Base-by-base conservation (phyloP, 805 yeast species). In the Pichia thaimueangensis region DNA sequence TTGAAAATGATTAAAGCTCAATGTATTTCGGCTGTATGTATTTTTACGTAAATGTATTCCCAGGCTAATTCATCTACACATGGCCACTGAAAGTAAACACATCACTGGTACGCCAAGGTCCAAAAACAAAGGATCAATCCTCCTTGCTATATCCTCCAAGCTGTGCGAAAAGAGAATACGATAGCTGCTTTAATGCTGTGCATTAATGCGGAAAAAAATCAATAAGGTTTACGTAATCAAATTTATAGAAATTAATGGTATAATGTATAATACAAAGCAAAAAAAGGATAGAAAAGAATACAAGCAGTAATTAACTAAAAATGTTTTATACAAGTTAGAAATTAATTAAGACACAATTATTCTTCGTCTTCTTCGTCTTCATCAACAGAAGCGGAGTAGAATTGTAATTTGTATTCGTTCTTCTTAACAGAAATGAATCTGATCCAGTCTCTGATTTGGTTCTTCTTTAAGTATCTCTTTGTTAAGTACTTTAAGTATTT, bases 401-500 rank as follows among this genome's bases (percentile, higher is more conserved):
- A 91, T 74, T 93, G 89, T 78, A 91, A 81, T 73, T 85, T 85
- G 86, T 93, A 93, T 72, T 80, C 82, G 83, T 89, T 86, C 74
- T 86, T 85, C 78, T 88, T 84, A 67, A 84, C 82, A 57, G 97
- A 86, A 59, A 91, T 96, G 67, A 91, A 89, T 82, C 97, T 93
- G 75, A 91, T 89, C 97, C 97, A 91, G 80, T 93, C 97, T 81
- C 97, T 88, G 79, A 91, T 86, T 77, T 86, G 95, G 91, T 89
- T 87, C 86, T 93, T 93, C 95, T 91, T 94, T 76, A 93, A 86
- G 93, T 86, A 93, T 81, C 95, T 91, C 88, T 93, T 94, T 67
- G 97, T 86, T 70, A 93, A 79, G 94, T 93, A 93, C 81, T 94
- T 93, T 72, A 91, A 83, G 95, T 93, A 93, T 79, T 94, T 91